phyloP scores from a whole-genome alignment of 176 grass and related monocot species.

The Musa beccarii region DNA sequence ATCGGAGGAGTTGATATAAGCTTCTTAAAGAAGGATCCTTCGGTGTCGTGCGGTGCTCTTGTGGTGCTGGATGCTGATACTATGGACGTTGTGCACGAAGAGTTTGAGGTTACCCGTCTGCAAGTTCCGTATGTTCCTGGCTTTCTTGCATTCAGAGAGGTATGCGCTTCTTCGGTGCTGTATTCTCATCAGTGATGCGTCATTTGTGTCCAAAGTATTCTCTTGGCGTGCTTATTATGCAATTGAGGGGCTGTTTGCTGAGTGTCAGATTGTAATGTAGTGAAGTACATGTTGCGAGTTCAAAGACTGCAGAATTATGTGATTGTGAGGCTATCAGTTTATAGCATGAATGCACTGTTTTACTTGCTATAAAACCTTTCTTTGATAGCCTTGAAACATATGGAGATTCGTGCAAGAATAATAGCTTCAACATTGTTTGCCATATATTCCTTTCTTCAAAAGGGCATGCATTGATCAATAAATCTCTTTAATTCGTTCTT shows the following conservation, averaged over 20 bases:
- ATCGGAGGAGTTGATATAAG: constrained; percentile 81
- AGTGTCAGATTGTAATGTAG: too few species aligned
- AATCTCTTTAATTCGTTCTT: neutral
- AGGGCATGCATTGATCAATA: neutral
- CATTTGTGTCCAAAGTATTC: neutral
- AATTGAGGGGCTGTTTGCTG: too few species aligned
- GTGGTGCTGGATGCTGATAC: constrained; percentile 55
- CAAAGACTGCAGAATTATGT: too few species aligned
- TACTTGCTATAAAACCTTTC: too few species aligned
- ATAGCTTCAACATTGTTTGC: neutral
- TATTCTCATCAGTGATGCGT: neutral
- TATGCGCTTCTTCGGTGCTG: neutral
- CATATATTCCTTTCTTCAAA: neutral
- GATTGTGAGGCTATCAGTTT: too few species aligned
- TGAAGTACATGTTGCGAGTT: too few species aligned
- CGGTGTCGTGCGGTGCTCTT: constrained; percentile 49
- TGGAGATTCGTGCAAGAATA: too few species aligned
- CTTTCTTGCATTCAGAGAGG: constrained; percentile 98
- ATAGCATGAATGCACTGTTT: too few species aligned
- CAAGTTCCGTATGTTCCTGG: constrained; percentile 79
- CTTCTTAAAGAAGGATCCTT: constrained; percentile 69
- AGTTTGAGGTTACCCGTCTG: constrained; percentile 48
- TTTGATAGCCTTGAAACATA: too few species aligned
- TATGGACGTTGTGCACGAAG: constrained; percentile 68
- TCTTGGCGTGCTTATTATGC: too few species aligned